These are phyloP conservation scores for Symbiodinium natans DNA, from an alignment of 73 alveolate species.

Conservation along the genomic window DNA sequence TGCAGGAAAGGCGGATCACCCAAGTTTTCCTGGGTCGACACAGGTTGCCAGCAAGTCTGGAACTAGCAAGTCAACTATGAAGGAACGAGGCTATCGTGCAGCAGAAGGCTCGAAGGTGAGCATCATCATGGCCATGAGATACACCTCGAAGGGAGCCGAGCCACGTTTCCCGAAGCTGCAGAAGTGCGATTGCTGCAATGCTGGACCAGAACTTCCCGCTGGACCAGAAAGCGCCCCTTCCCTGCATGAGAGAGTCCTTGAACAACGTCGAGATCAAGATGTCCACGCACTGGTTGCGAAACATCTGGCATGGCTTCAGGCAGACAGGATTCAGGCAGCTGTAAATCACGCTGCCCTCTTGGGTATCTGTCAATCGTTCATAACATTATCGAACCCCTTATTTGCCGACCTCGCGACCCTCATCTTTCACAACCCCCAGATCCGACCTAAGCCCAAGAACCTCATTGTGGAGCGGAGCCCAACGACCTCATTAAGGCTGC, in stretches of 20 bases:
- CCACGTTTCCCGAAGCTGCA: not conserved
- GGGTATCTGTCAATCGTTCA: too few species aligned
- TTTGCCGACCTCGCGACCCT: too few species aligned
- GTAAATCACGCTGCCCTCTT: too few species aligned
- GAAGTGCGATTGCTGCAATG: too few species aligned
- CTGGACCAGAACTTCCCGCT: too few species aligned
- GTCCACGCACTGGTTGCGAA: slow-evolving; percentile 66
- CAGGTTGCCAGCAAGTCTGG: not conserved
- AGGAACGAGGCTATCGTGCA: not conserved
- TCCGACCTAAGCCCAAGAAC: too few species aligned
- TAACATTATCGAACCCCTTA: too few species aligned
- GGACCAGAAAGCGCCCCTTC: too few species aligned
- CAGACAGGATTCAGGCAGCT: not conserved
- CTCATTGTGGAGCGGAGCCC: too few species aligned
- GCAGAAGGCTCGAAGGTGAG: slow-evolving; percentile 16
- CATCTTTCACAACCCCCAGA: too few species aligned
- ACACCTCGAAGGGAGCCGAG: slow-evolving; percentile 9
- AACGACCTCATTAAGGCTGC: too few species aligned
- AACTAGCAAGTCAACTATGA: not conserved
- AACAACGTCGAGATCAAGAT: slow-evolving; percentile 47
- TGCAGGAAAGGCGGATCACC: slow-evolving; percentile 50
- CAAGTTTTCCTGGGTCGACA: slow-evolving; percentile 21
- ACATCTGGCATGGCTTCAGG: slow-evolving; percentile 7
- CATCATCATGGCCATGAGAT: slow-evolving; percentile 84
- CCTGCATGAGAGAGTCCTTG: slow-evolving; percentile 15